Base-by-base conservation (phyloP, 1,284 basidiomycete species). In the Puccinia horiana region DNA sequence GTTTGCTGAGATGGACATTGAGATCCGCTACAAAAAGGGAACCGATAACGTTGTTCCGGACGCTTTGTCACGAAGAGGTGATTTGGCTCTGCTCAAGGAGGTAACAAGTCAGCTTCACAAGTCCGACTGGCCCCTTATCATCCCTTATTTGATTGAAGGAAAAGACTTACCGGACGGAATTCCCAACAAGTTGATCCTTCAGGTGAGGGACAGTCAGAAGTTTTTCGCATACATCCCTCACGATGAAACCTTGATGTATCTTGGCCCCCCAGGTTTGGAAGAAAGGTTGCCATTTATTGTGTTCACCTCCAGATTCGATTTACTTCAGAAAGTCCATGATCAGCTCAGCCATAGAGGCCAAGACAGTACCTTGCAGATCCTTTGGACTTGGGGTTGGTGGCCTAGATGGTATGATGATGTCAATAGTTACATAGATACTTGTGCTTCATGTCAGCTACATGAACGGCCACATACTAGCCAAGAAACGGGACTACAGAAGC, bases 81-180 rank as follows among this genome's bases (percentile, higher is more conserved):
- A 77, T 40, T 49, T 76, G 29, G 1, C 12, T 12, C 9, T 73
- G 1, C 20, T 49, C 8, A 32, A 47, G 9, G 9, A 16, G 2
- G n/a, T 35, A 2, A 44, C 14, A 1, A 42, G 37, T 44, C 29
- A 49, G 37, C n/a, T 23, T 8, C 42, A 47, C 14, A 8, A 8
- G 49, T 14, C 49, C 6, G 70, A 73, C n/a, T 73, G 70, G 70
- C 70, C 70, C 1, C 49, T 73, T 23, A 32, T 73, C 6, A 29
- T 73, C 29, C 40, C 70, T 26, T 73, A 47, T 18, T 26, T 73
- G n/a, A n/a, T n/a, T n/a, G n/a, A n/a, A n/a, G n/a, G n/a, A n/a
- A n/a, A n/a, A n/a, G n/a, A n/a, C n/a, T n/a, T n/a, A n/a, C n/a
- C n/a, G n/a, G n/a, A 8, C n/a, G 44, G 23, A 26, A 52, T 52